Percentiles rank a stretch among this genome's conserved stretches.
These are phyloP conservation scores for Aurantiochytrium sp. DNA, from an alignment of 108 stramenopile species.

Conservation along the genomic window DNA sequence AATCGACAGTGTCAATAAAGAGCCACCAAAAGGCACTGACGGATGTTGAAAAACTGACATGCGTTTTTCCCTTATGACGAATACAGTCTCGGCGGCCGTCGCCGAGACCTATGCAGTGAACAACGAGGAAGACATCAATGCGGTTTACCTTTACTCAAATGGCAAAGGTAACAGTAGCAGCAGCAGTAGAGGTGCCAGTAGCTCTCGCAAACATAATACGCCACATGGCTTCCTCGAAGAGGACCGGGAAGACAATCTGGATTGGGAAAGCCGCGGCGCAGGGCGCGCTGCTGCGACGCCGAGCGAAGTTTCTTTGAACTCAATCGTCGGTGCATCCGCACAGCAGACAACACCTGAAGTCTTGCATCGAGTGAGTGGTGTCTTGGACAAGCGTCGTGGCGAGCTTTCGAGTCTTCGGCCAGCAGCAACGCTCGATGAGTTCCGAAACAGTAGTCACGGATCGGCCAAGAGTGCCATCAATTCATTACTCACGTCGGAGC, in stretches of 20 bases:
- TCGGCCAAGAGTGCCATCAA: not conserved
- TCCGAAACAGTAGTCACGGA: not conserved
- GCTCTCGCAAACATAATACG: too few species aligned
- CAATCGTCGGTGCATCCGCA: too few species aligned
- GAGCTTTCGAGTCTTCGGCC: not conserved
- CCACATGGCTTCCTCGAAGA: too few species aligned
- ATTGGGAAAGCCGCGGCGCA: too few species aligned
- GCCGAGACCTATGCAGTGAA: not conserved
- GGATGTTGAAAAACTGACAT: too few species aligned
- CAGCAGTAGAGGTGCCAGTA: too few species aligned
- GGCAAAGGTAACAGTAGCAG: not conserved
- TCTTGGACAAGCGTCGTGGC: not conserved
- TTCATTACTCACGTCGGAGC: not conserved
- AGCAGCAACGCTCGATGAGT: not conserved
- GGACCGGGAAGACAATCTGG: too few species aligned
- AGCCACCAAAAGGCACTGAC: too few species aligned
- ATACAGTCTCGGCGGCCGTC: not conserved
- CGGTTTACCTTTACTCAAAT: not conserved
- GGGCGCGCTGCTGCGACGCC: too few species aligned
- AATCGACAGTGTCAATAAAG: too few species aligned
- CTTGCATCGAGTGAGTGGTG: not conserved
- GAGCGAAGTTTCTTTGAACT: too few species aligned
- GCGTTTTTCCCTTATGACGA: too few species aligned
- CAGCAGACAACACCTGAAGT: not conserved
- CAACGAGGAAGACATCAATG: not conserved